These are phyloP conservation scores for Sporothrix curviconia DNA, from an alignment of 2,329 filamentous ascomycete genomes.

Conservation along the genomic window DNA sequence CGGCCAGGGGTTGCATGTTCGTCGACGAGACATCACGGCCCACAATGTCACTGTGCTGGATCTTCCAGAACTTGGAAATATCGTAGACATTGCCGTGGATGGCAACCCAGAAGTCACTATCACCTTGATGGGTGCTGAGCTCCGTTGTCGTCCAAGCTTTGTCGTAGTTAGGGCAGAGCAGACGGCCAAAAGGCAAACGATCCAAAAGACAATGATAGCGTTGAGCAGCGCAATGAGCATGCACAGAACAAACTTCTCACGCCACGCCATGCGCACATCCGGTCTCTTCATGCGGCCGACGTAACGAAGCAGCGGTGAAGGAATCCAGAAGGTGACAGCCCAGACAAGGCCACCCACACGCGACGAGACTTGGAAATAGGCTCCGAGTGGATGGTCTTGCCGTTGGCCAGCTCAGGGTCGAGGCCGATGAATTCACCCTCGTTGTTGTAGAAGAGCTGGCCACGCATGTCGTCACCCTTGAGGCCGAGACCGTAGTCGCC, in stretches of 20 bases:
- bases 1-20: slow-evolving; percentile 72
- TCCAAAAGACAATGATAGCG: slow-evolving; percentile 80
- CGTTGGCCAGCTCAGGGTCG: slow-evolving; percentile 71
- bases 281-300: slow-evolving; percentile 94
- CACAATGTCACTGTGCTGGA: slow-evolving; percentile 70
- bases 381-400: slow-evolving; percentile 68
- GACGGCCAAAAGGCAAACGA: slow-evolving; percentile 73
- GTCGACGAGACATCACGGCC: slow-evolving; percentile 50
- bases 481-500: slow-evolving; percentile 85
- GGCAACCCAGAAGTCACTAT: slow-evolving; percentile 77
- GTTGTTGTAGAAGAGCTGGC: slow-evolving; percentile 66
- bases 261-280: slow-evolving; percentile 94
- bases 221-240: slow-evolving; percentile 78
- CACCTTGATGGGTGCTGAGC: slow-evolving; percentile 62
- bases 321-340: slow-evolving; percentile 89
- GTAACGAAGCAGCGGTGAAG: slow-evolving; percentile 71
- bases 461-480: slow-evolving; percentile 75
- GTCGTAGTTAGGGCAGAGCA: slow-evolving; percentile 85
- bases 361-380: slow-evolving; percentile 58
- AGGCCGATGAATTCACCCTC: slow-evolving; percentile 63
- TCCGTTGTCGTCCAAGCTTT: slow-evolving; percentile 77
- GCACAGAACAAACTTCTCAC: slow-evolving; percentile 84
- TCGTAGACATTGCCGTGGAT: slow-evolving; percentile 89
- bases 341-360: slow-evolving; percentile 79
- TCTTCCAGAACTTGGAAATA: slow-evolving; percentile 78